Base-by-base conservation (phyloP, 2,329 filamentous ascomycete genomes). In the Byssothecium circinans region DNA sequence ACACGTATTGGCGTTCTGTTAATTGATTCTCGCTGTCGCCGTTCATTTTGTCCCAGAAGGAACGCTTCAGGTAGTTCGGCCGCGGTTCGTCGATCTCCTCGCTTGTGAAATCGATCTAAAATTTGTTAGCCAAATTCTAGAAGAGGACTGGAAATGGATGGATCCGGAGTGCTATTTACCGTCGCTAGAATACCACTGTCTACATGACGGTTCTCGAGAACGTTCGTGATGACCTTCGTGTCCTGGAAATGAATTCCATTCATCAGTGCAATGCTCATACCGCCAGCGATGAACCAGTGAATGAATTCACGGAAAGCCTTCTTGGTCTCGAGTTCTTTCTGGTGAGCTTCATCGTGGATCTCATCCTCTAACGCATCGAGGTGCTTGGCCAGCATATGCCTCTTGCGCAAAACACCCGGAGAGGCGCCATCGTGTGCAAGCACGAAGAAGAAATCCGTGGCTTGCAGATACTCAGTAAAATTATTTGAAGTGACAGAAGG, bases 361-460 rank as follows among this genome's bases (percentile, higher is more conserved):
- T 64, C 57, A 14, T 58, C 50, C 33, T 65, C 50, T 2, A 57
- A 49, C 10, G 53, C 40, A 23, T 57, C 49, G 7, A 55, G 45
- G 34, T 61, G 50, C 19, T 58, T 64, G 15, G 53, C 45, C 17
- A 53, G 41, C 29, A 56, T 43, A 36, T 55, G 43, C 15, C 52
- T 50, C 40, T 59, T 66, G 19, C 52, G 56, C 18, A 56, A 44
- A 27, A 60, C 58, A 33, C 43, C 56, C 30, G 57, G 57, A 2
- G 60, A 63, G 27, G 75, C 74, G 37, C 84, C 86, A 62, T 89
- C 84, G 54, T 88, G 84, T 43, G 80, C 82, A 74, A 91, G 80
- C 43, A 89, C 70, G 56, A 90, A 88, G 60, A 87, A 84, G 3
- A 84, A 73, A 0, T 81, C 78, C 19, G 78, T 76, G 1, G 64